phyloP scores from a whole-genome alignment of 2,329 filamentous ascomycete genomes.

The Colletotrichum scovillei region DNA sequence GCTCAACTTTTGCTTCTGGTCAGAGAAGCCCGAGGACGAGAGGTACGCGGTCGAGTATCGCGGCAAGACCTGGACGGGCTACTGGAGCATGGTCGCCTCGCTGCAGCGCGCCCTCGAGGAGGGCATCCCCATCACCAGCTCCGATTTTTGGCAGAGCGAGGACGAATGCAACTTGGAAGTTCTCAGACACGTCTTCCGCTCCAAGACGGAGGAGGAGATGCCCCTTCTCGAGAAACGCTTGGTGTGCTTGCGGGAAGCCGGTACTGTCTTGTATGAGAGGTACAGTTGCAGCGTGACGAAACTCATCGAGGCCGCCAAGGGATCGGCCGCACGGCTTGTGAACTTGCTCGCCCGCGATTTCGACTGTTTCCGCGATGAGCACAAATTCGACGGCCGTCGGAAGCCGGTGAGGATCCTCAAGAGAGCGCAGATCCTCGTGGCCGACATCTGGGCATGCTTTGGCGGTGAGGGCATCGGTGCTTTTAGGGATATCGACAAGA shows the following conservation, averaged over 20 bases:
- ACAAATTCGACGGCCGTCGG: conserved; percentile 76
- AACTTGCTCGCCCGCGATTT: conserved; percentile 88
- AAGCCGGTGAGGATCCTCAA: conserved; percentile 85
- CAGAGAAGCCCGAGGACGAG: conserved; percentile 74
- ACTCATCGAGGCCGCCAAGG: conserved; percentile 78
- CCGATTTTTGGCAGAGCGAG: conserved; percentile 86
- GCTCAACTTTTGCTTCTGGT: conserved; percentile 98
- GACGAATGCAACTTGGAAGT: conserved; percentile 80
- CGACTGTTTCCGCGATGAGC: conserved; percentile 86
- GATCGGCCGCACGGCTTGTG: conserved; percentile 86
- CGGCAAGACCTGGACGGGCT: conserved; percentile 88
- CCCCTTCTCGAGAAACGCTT: conserved; percentile 85
- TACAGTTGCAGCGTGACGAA: conserved; percentile 81
- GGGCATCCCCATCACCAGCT: conserved; percentile 89
- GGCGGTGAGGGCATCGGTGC: conserved; percentile 81
- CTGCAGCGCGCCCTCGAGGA: conserved; percentile 90
- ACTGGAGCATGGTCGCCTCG: conserved; percentile 92
- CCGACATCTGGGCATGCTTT: conserved; percentile 97
- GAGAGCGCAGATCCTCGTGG: conserved; percentile 94
- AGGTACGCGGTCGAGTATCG: conserved; percentile 87
- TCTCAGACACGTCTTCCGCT: conserved; percentile 84
- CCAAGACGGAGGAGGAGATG: conserved; percentile 86
- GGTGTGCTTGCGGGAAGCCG: conserved; percentile 84
- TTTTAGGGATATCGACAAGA: conserved; percentile 91
- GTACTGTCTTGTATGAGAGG: conserved; percentile 79